Conservation (phyloP, 2,329 filamentous ascomycete genomes). For the Alternaria panax region DNA sequence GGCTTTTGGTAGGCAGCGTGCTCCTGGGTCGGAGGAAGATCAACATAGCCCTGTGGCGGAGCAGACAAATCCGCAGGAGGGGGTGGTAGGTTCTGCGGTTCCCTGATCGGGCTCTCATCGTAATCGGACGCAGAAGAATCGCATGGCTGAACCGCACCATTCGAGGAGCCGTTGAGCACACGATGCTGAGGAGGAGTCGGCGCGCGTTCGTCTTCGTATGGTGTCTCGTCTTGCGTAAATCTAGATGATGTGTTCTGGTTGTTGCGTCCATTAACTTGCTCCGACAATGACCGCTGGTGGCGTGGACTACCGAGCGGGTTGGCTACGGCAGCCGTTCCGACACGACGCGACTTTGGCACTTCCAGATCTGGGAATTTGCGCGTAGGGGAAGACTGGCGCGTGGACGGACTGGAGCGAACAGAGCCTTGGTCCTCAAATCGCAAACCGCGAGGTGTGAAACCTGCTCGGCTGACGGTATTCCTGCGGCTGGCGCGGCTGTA, state of each 20-base stretch:
- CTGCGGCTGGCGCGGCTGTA: conserved; percentile 50
- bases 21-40: conserved; percentile 77
- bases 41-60: conserved; percentile 75
- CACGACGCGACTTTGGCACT: conserved; percentile 45
- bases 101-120: conserved; percentile 39
- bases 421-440: conserved; percentile 55
- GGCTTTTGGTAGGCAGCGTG: conserved; percentile 77
- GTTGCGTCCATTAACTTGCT: conserved; percentile 54
- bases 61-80: conserved; percentile 46
- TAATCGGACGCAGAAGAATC: conserved; percentile 42
- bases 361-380: conserved; percentile 34
- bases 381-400: conserved; percentile 54
- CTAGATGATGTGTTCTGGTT: conserved; percentile 51
- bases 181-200: conserved; percentile 54
- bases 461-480: conserved; percentile 54
- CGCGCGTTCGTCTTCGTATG: conserved; percentile 44
- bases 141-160: conserved; percentile 31
- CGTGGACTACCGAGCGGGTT: conserved; percentile 37
- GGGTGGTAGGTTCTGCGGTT: conserved; percentile 40
- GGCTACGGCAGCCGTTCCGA: conserved; percentile 54
- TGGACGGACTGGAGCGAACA: conserved; percentile 54
- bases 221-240: conserved; percentile 47
- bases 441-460: conserved; percentile 46
- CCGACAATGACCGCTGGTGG: conserved; percentile 60
- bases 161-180: conserved; percentile 20